These are phyloP conservation scores for Cladosporium colombiae DNA, from an alignment of 2,329 filamentous ascomycete species.

Conservation along the genomic window DNA sequence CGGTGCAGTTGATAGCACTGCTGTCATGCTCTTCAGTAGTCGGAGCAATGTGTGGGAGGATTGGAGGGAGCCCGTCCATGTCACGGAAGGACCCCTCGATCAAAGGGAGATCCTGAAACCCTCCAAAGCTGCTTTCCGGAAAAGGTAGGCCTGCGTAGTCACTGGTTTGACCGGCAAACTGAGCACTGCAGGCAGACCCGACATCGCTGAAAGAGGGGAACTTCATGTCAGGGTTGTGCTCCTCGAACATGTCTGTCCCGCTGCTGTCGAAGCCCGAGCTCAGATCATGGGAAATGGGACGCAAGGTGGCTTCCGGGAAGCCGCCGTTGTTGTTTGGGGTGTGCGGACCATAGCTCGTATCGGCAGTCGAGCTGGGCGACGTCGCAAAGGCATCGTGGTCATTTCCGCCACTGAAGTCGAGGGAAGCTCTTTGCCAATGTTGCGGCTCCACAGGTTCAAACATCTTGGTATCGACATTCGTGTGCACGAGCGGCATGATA, in stretches of 20 bases:
- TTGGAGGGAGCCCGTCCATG: neutral
- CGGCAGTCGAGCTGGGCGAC: constrained; percentile 7
- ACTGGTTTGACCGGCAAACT: neutral
- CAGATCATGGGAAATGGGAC: constrained; percentile 1
- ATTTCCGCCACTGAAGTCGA: constrained; percentile 4
- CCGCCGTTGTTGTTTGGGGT: neutral
- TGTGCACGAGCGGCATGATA: neutral
- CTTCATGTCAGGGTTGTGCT: neutral
- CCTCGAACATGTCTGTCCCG: neutral
- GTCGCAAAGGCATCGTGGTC: constrained; percentile 3
- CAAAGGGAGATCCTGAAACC: neutral
- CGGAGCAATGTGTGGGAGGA: neutral
- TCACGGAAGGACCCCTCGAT: neutral
- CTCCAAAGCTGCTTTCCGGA: neutral
- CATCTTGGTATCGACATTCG: constrained; percentile 12
- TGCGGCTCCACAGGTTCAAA: constrained; percentile 1
- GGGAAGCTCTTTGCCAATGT: constrained; percentile 9
- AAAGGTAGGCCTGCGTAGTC: constrained; percentile 2
- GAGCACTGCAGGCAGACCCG: neutral
- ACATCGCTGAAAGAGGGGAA: neutral
- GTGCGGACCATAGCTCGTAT: constrained; percentile 7
- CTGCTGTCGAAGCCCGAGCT: constrained; percentile 6
- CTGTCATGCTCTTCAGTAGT: neutral
- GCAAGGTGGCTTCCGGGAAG: neutral
- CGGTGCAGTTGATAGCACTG: neutral